Conservation (phyloP, 108 stramenopile genomes). For the Nitzschia palea region DNA sequence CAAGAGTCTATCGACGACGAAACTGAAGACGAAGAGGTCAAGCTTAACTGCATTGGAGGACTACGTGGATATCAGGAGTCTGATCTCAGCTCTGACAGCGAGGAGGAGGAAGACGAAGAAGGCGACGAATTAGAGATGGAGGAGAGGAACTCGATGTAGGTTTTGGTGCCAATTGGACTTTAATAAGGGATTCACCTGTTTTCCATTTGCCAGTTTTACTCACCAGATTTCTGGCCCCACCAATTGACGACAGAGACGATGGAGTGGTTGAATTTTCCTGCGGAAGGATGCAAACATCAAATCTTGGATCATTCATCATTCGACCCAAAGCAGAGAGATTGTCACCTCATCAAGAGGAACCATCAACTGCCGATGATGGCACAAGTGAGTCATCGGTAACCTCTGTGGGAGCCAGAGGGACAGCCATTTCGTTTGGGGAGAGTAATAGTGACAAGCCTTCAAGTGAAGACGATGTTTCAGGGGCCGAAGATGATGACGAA, state of each 20-base stretch:
- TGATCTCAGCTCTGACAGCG: constrained; percentile 17
- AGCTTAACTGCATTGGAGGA: constrained; percentile 37
- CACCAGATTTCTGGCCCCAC: too few relatives aligned
- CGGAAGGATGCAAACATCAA: neutral
- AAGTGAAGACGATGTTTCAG: neutral
- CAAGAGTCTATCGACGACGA: constrained; percentile 32
- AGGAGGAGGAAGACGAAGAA: constrained; percentile 12
- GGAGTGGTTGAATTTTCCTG: constrained; percentile 16
- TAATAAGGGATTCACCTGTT: too few relatives aligned
- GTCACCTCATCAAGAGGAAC: constrained; percentile 7
- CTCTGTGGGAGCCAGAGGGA: neutral
- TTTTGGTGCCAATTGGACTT: too few relatives aligned
- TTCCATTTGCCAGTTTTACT: too few relatives aligned
- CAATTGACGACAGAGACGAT: constrained; percentile 3
- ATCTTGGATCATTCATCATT: neutral
- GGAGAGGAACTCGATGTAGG: too few relatives aligned
- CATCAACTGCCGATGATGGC: neutral
- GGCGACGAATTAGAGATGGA: constrained; percentile 20
- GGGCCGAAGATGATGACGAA: neutral
- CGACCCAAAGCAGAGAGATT: neutral
- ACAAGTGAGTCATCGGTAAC: neutral
- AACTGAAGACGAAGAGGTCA: constrained; percentile 48
- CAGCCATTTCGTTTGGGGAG: neutral
- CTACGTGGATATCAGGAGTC: constrained; percentile 23
- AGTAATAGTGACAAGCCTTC: neutral